Evolutionary conservation across 306 rosid species (phyloP).

Genomic region (Rosa multiflora): DNA sequence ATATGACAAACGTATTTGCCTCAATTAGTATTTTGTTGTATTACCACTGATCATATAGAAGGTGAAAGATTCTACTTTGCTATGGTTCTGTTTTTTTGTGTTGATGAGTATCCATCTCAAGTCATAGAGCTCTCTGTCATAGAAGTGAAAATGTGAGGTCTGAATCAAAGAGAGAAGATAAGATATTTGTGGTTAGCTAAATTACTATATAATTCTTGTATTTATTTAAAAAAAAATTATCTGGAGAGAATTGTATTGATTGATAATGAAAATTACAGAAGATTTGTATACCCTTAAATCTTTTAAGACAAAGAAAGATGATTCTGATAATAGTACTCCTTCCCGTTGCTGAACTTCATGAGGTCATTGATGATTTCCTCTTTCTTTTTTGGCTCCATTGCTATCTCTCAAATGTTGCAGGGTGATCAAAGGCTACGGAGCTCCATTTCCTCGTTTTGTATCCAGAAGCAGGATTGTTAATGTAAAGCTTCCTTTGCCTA

Average conservation of each 20-base stretch:
- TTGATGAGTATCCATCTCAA: not conserved
- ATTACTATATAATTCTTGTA: not conserved
- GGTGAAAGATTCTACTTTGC: not conserved
- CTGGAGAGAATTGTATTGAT: no score
- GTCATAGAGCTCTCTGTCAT: not conserved
- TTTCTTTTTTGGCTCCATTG: slow-evolving; percentile 38
- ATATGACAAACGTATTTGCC: not conserved
- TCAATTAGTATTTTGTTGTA: not conserved
- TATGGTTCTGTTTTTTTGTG: not conserved
- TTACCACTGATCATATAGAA: not conserved
- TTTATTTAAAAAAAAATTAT: no score
- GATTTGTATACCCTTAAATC: no score
- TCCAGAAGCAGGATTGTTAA: slow-evolving; percentile 26
- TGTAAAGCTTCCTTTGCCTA: slow-evolving; percentile 41
- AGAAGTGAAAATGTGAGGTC: not conserved
- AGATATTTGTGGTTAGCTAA: not conserved
- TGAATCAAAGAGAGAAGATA: not conserved
- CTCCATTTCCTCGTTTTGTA: slow-evolving; percentile 32
- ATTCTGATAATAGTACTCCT: slow-evolving; percentile 19
- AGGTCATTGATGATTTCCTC: slow-evolving; percentile 40
- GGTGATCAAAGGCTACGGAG: slow-evolving; percentile 39
- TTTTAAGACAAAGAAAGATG: not conserved
- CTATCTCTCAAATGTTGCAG: slow-evolving; percentile 43
- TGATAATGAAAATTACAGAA: no score
- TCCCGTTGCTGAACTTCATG: slow-evolving; percentile 33